Evolutionary conservation across 495 filamentous ascomycete genomes (phyloP).

Genomic region (Parmelia sp.): DNA sequence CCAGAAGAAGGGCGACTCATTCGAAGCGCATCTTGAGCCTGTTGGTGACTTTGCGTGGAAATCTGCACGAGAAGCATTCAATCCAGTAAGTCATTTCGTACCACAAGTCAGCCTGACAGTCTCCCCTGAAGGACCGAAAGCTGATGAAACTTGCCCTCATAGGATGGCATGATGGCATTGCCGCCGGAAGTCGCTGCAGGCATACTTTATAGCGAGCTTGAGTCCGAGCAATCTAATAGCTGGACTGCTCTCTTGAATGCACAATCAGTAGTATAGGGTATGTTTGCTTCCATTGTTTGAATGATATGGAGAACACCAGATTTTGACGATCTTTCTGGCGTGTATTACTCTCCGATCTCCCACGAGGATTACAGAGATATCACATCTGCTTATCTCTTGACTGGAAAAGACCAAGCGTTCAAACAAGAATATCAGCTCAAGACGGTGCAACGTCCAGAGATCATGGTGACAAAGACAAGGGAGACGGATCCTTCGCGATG

Average conservation of each 20-base stretch:
- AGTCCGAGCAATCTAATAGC: not conserved
- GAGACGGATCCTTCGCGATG: not conserved
- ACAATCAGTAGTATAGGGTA: too few relatives aligned
- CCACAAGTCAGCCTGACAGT: not conserved
- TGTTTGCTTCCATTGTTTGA: too few relatives aligned
- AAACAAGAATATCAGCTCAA: not conserved
- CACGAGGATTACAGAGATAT: constrained; percentile 2
- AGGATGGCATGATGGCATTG: constrained; percentile 5
- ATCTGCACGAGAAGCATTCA: not conserved
- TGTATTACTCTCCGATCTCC: not conserved
- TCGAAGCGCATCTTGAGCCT: constrained; percentile 6
- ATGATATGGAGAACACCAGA: not conserved
- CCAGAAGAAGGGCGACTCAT: constrained; percentile 1
- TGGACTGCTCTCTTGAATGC: not conserved
- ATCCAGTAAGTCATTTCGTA: not conserved
- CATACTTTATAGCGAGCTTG: not conserved
- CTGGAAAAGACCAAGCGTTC: not conserved
- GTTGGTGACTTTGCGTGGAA: not conserved
- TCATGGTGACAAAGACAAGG: not conserved
- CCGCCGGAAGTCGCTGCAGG: not conserved
- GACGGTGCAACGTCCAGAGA: not conserved
- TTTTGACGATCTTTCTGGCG: not conserved
- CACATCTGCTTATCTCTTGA: not conserved
- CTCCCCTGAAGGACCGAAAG: not conserved
- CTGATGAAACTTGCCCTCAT: not conserved